Base-by-base conservation (phyloP, 805 yeast species). In the Yarrowia bubula region DNA sequence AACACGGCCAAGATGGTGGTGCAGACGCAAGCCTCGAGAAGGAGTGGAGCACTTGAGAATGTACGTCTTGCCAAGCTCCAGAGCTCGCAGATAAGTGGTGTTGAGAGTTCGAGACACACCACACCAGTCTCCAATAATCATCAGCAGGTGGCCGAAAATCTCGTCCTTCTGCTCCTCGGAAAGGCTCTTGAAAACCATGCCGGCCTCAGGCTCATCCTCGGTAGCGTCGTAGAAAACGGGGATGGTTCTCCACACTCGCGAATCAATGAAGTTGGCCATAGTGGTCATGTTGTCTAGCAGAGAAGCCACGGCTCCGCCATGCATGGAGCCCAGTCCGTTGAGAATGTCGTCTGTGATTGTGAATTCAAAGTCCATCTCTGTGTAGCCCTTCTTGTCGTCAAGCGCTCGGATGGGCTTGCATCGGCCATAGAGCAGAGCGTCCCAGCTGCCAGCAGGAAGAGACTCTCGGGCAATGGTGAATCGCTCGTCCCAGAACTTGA, bases 291-390 rank as follows among this genome's bases (percentile, higher is more conserved):
- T 58, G 13, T 58, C 64, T 22, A 58, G 41, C 41, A 58, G 35
- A 9, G 64, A 58, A 7, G 51, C 64, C 42, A 44, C 51, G 4
- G 64, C 64, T 43, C 64, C 64, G 7, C 64, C 64, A 14, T 58
- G 64, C 64, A 58, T 58, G 64, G 41, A 42, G 18, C 64, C 64
- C 39, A 58, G 51, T 14, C 64, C 64, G 18, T 58, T 58, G 51
- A 58, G 64, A 10, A 58, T 44, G 18, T 58, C 51, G 35, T 58
- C 64, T 6, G 64, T 43, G 35, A 58, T 44, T 8, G 51, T 44
- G 51, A 58, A 58, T 33, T 58, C 64, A 35, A 58, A 58, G 18
- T 58, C 64, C 50, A 58, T 37, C 15, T 58, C 64, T n/a, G 64
- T 58, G 51, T 58, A 43, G 8, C 64, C 64, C 35, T 43, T 58